Base-by-base conservation (phyloP, 441 rosid genomes). In the Pelargonium fulgidum region DNA sequence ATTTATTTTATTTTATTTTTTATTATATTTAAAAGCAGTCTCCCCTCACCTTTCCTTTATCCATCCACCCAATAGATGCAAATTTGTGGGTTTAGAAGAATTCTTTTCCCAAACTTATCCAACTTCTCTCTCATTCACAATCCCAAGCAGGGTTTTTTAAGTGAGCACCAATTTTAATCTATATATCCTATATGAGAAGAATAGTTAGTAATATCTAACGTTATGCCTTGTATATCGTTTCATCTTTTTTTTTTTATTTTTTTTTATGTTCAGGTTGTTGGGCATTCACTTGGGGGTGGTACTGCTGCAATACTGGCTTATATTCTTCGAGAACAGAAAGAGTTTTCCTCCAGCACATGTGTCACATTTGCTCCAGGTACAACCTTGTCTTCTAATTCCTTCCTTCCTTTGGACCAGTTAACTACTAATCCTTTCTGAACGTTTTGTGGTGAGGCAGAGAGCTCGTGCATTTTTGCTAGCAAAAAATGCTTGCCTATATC, bases 231-330 rank as follows among this genome's bases (percentile, higher is more conserved):
- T 54, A 20, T 54, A 14, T 54, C 22, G 33, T 29, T 29, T 29
- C 33, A 22, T 54, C 22, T 67, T 44, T 52, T 64, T 69, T 73
- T 52, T 52, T 4, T 24, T 66, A 58, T 68, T 47, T 24, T 54
- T 50, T 17, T 42, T 71, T 52, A 22, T 50, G 66, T 76, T 75
- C 78, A 91, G 95, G 84, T 89, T 72, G 93, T 92, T 48, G 99
- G 96, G 68, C 99, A 94, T 82, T 92, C 97, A 20, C 96, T 94
- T 73, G 99, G 99, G 41, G 99, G 99, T 24, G 97, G 97, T 72
- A 94, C 99, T 47, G 98, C 98, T 68, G 92, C 99, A 13, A 79
- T 87, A 36, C 75, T 85, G 70, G 82, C 86, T 1, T 87, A 86
- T 76, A 84, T 83, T 73, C 85, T 88, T 76, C 73, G 99, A 66